Conservation (phyloP, 257 asterid genomes). For the Ophiorrhiza pumila region DNA sequence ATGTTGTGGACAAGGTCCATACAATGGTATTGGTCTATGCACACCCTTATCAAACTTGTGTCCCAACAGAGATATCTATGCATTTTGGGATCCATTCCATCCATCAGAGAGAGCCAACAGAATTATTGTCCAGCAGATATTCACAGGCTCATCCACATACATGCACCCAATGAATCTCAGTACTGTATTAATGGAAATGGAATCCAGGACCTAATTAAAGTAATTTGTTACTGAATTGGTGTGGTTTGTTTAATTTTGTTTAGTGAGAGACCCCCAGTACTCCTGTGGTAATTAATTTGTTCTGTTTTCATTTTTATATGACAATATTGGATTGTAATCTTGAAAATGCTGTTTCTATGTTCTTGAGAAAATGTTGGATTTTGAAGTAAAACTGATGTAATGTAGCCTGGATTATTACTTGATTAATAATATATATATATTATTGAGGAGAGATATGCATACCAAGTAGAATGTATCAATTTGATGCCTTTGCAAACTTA, state of each 20-base stretch:
- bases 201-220: constrained; percentile 36
- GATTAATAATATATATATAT: no score
- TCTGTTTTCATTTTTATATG: neutral
- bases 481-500: no score
- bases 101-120: constrained; percentile 72
- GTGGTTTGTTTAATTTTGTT: neutral
- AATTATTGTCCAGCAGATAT: constrained; percentile 54
- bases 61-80: constrained; percentile 66
- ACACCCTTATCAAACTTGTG: constrained; percentile 63
- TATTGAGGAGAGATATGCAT: no score
- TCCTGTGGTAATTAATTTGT: neutral
- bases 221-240: neutral
- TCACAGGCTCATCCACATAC: constrained; percentile 43
- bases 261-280: neutral
- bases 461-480: no score
- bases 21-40: constrained; percentile 74
- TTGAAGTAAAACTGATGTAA: neutral
- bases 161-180: constrained; percentile 78
- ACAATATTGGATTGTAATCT: constrained; percentile 5
- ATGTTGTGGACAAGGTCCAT: constrained; percentile 86
- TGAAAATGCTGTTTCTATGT: neutral
- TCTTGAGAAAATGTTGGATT: neutral
- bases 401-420: neutral
- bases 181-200: constrained; percentile 46
- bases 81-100: constrained; percentile 80